phyloP scores from a whole-genome alignment of 345 rosid genomes.

The Dovyalis caffra region DNA sequence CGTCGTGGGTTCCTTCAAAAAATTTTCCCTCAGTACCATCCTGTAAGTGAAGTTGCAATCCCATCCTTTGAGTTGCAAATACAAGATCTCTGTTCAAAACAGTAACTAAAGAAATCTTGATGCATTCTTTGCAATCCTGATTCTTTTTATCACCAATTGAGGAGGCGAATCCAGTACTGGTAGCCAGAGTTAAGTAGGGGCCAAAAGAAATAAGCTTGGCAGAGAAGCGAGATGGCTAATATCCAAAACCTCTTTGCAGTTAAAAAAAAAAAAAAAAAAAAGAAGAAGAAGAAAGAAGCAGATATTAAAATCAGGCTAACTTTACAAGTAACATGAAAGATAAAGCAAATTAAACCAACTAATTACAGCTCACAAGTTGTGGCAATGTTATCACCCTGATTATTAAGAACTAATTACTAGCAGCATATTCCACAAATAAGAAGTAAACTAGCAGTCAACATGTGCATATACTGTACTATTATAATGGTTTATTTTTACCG shows the following conservation, averaged over 20 bases:
- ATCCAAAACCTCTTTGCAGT: background rate
- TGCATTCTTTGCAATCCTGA: too few relatives aligned
- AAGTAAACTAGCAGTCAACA: background rate
- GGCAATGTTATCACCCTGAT: background rate
- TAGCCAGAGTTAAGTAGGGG: too few relatives aligned
- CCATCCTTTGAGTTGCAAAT: too few relatives aligned
- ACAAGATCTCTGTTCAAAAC: too few relatives aligned
- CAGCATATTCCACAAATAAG: background rate
- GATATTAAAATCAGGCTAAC: background rate
- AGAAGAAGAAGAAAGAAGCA: background rate
- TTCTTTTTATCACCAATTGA: too few relatives aligned
- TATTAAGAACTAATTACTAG: constrained; percentile 11
- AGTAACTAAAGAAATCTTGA: too few relatives aligned
- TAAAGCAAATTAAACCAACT: background rate
- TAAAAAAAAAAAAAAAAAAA: too few relatives aligned
- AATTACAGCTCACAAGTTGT: background rate
- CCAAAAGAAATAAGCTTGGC: too few relatives aligned
- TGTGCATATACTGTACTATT: background rate
- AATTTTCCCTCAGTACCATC: too few relatives aligned
- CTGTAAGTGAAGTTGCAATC: too few relatives aligned
- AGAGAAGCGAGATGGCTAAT: background rate
- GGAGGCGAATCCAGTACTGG: too few relatives aligned
- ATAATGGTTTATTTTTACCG: background rate
- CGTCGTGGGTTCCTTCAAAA: too few relatives aligned
- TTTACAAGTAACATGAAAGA: background rate